These are phyloP conservation scores for Hypoxylon sp. DNA, from an alignment of 2,329 filamentous ascomycete species.

Conservation along the genomic window DNA sequence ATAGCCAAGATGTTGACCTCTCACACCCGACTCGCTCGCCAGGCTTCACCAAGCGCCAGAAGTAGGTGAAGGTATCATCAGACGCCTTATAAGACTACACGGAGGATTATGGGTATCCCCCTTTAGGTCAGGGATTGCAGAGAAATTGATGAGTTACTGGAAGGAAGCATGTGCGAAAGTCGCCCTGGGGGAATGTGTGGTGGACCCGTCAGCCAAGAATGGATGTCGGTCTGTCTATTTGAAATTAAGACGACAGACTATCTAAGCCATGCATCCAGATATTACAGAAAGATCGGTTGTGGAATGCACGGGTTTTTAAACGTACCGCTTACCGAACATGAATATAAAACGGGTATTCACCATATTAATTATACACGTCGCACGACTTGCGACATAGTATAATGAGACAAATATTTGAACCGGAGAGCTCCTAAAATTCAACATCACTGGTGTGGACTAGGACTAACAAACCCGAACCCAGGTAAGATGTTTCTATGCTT, in stretches of 20 bases:
- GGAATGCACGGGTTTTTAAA: not conserved
- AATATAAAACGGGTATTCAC: conserved; percentile 7
- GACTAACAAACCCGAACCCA: not conserved
- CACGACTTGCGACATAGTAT: not conserved
- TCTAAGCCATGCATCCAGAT: conserved; percentile 1
- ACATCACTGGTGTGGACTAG: not conserved
- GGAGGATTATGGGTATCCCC: not conserved
- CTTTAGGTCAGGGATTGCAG: not conserved
- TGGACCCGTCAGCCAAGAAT: conserved; percentile 2
- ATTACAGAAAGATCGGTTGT: conserved; percentile 12
- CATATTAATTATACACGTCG: not conserved
- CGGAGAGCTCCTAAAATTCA: not conserved
- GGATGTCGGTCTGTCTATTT: not conserved
- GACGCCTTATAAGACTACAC: not conserved
- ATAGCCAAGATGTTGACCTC: not conserved
- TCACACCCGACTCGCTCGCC: not conserved
- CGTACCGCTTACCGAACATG: not conserved
- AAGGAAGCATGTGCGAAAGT: not conserved
- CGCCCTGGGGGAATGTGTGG: not conserved
- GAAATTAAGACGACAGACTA: not conserved
- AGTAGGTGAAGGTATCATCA: not conserved
- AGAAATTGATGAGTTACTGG: not conserved
- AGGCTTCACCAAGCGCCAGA: not conserved
- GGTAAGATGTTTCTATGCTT: conserved; percentile 14
- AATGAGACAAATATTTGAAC: not conserved